A percentile compares a stretch with the other conserved stretches of the same genome.
Evolutionary conservation across 2,329 filamentous ascomycete species (phyloP).

Genomic region (Pestalotiopsis sp.): DNA sequence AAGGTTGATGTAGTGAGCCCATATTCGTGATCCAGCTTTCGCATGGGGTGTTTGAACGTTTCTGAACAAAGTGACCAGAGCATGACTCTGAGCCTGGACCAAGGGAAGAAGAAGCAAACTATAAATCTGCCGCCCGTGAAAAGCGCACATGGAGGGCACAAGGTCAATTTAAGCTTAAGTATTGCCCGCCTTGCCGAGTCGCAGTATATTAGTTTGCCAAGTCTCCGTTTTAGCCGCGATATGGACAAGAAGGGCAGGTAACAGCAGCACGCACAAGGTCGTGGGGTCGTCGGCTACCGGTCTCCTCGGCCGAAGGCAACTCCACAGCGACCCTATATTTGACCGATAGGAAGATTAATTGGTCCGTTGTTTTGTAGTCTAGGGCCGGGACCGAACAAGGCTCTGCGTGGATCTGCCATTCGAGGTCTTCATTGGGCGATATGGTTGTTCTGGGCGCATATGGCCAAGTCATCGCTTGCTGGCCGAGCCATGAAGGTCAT

Average conservation of each 20-base stretch:
- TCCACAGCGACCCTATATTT: neutral
- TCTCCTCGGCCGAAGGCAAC: neutral
- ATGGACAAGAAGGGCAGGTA: slow-evolving; percentile 7
- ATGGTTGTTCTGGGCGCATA: no score
- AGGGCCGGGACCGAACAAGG: neutral
- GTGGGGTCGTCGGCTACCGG: neutral
- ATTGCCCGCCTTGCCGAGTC: neutral
- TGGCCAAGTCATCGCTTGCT: no score
- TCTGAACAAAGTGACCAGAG: neutral
- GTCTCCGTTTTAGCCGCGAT: slow-evolving; percentile 6
- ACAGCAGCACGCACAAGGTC: neutral
- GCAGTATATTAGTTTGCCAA: neutral
- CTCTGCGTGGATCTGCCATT: no score
- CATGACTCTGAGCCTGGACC: neutral
- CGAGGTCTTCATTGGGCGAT: no score
- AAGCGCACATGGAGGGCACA: neutral
- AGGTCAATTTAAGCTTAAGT: slow-evolving; percentile 3
- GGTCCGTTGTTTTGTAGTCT: neutral
- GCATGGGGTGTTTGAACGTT: neutral
- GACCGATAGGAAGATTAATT: neutral
- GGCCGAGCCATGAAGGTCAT: no score
- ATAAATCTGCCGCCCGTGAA: neutral
- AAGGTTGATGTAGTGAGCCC: no score
- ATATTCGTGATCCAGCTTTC: neutral
- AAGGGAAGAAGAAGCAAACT: neutral